A percentile compares a stretch with the other conserved stretches of the same genome.
phyloP scores from a whole-genome alignment of 2,329 filamentous ascomycete genomes.

The Leptographium lundbergii region DNA sequence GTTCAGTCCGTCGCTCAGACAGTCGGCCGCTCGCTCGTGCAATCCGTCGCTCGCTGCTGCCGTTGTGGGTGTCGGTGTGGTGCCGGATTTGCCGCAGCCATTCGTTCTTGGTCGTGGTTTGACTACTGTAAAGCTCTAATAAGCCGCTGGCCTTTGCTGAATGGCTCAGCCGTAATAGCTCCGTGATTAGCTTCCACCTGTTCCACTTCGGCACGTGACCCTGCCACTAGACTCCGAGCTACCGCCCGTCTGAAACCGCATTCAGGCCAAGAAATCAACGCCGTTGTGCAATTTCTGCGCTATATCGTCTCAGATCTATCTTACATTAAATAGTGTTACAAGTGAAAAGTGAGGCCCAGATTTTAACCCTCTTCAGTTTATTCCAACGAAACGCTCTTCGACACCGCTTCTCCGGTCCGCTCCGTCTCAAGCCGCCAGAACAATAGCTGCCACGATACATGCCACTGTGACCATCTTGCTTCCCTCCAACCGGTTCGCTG shows the following conservation, averaged over 20 bases:
- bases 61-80: neutral
- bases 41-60: neutral
- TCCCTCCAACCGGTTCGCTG: conserved; percentile 14
- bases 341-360: neutral
- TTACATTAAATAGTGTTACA: neutral
- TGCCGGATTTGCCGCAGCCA: neutral
- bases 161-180: neutral
- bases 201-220: neutral
- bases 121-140: neutral
- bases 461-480: conserved; percentile 12
- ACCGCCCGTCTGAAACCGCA: neutral
- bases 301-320: neutral
- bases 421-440: conserved; percentile 6
- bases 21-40: neutral
- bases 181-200: neutral
- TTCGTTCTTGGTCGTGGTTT: neutral
- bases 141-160: neutral
- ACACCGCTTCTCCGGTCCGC: neutral
- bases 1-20: neutral
- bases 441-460: conserved; percentile 14
- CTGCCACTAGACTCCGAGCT: neutral
- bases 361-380: neutral
- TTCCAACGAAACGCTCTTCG: neutral
- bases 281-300: neutral
- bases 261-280: neutral